These are phyloP conservation scores for Lotmaria passim DNA, from an alignment of 208 protist genomes.

Conservation along the genomic window DNA sequence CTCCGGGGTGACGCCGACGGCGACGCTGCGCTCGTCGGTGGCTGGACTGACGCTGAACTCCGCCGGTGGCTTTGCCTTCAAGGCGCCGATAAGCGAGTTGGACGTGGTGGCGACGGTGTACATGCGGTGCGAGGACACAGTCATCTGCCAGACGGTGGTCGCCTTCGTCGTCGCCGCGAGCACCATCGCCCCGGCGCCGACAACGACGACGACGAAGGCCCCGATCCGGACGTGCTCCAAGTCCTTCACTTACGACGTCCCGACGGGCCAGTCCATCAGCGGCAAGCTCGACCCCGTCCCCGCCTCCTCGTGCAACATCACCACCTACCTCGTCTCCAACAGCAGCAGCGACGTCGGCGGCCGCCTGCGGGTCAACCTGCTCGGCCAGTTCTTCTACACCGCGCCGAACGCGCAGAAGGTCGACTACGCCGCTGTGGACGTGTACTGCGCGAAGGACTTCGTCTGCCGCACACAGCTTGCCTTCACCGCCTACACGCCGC, in stretches of 20 bases:
- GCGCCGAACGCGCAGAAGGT: constrained; percentile 53
- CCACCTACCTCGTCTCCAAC: constrained; percentile 50
- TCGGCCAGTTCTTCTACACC: constrained; percentile 72
- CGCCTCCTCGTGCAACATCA: constrained; percentile 36
- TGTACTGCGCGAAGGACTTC: constrained; percentile 58
- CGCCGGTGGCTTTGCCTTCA: constrained; percentile 46
- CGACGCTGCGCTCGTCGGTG: constrained; percentile 31
- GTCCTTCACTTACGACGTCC: constrained; percentile 54
- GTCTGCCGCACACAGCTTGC: constrained; percentile 56
- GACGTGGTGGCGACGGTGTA: constrained; percentile 42
- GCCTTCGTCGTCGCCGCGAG: constrained; percentile 44
- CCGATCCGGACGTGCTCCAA: constrained; percentile 38
- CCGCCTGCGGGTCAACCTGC: constrained; percentile 65
- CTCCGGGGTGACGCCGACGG: constrained; percentile 39
- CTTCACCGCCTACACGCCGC: constrained; percentile 56
- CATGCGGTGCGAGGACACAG: constrained; percentile 50
- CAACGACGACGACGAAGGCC: constrained; percentile 24
- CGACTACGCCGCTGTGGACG: constrained; percentile 54
- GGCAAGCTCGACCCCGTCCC: constrained; percentile 44
- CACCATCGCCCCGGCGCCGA: constrained; percentile 26
- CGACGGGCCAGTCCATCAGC: constrained; percentile 47
- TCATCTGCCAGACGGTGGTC: constrained; percentile 50
- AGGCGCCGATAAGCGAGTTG: constrained; percentile 46
- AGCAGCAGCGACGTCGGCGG: constrained; percentile 30
- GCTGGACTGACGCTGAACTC: constrained; percentile 22